Evolutionary conservation across 768 basidiomycete genomes (phyloP).

Genomic region (Xerocomus spinulosus): DNA sequence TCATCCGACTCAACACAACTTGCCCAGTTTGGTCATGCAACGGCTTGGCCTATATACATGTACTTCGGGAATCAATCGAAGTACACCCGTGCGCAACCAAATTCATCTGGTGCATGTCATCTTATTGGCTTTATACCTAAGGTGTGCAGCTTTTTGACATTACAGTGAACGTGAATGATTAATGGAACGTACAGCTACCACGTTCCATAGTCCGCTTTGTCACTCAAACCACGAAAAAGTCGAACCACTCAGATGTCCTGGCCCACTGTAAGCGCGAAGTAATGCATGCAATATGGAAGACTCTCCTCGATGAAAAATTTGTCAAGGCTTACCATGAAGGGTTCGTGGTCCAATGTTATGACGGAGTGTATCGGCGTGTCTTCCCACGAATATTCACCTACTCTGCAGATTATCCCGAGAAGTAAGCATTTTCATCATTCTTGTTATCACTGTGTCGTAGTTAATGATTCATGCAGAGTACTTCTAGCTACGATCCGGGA

Average conservation of each 20-base stretch:
- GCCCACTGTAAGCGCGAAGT: constrained; percentile 7
- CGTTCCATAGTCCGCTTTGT: background rate
- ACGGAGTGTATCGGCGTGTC: constrained; percentile 17
- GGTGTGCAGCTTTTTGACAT: background rate
- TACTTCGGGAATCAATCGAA: constrained; percentile 8
- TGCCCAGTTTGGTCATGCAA: constrained; percentile 12
- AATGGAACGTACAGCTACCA: background rate
- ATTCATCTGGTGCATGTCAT: constrained; percentile 1
- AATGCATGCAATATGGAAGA: no score
- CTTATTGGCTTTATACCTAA: background rate
- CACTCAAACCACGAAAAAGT: background rate
- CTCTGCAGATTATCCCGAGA: constrained; percentile 36
- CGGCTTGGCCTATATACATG: constrained; percentile 3
- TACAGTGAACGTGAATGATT: background rate
- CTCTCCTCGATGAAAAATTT: constrained; percentile 16
- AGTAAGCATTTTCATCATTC: constrained; percentile 17
- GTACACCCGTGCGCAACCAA: background rate
- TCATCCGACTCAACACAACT: constrained; percentile 19
- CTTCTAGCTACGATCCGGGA: constrained; percentile 27
- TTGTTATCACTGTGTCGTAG: no score
- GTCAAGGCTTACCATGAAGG: constrained; percentile 21
- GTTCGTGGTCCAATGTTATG: constrained; percentile 19
- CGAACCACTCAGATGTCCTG: background rate
- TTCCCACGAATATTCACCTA: constrained; percentile 32
- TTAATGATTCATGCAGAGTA: constrained; percentile 15